Evolutionary conservation across 75 land plant species (phyloP).

Genomic region (Pinus albicaulis): DNA sequence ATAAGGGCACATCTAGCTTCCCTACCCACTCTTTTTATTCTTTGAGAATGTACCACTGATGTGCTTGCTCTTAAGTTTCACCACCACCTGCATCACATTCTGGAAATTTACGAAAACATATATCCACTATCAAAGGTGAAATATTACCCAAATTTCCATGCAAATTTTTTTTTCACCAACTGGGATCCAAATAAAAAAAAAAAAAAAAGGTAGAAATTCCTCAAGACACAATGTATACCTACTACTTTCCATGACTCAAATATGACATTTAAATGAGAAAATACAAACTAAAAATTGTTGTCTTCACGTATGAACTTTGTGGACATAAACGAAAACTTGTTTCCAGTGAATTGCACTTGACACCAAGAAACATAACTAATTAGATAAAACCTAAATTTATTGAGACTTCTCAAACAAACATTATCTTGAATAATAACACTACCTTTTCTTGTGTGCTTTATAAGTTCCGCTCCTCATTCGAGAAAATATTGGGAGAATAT

Average conservation of each 20-base stretch:
- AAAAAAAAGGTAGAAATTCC: background rate
- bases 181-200: background rate
- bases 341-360: constrained; percentile 63
- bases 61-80: constrained; percentile 77
- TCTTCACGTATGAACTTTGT: constrained; percentile 71
- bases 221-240: background rate
- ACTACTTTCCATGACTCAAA: background rate
- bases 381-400: too few relatives aligned
- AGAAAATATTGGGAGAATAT: constrained; percentile 28
- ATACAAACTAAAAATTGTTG: background rate
- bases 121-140: constrained; percentile 7
- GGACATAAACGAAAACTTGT: constrained; percentile 53
- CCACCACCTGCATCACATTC: constrained; percentile 50
- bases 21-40: constrained; percentile 68
- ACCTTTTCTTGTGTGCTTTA: constrained; percentile 59
- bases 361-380: background rate
- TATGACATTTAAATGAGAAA: background rate
- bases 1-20: background rate
- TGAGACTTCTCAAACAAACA: background rate
- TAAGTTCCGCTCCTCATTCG: constrained; percentile 50
- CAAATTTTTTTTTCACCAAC: background rate
- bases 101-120: background rate
- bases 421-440: background rate
- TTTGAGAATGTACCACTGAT: constrained; percentile 80
- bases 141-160: background rate